Evolutionary conservation across 495 filamentous ascomycete genomes (phyloP).

Genomic region (Chaetomidium leptoderma): DNA sequence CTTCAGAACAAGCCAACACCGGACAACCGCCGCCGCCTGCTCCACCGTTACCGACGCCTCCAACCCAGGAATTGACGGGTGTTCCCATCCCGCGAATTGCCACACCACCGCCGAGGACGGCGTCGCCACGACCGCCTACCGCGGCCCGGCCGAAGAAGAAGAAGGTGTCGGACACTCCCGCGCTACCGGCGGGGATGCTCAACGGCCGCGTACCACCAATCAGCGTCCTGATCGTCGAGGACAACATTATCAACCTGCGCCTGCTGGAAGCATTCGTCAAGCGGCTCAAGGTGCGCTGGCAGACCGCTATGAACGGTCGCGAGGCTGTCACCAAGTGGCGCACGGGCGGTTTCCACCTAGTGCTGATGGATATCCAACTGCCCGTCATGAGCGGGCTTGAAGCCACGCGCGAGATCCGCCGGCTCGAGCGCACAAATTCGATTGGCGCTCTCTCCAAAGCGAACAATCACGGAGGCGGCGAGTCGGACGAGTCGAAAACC

Average conservation of each 20-base stretch:
- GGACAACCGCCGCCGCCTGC: slow-evolving; percentile 35
- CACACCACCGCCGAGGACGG: slow-evolving; percentile 56
- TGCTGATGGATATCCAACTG: slow-evolving; percentile 97
- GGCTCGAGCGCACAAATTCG: slow-evolving; percentile 81
- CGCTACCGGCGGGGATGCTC: slow-evolving; percentile 61
- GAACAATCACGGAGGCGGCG: slow-evolving; percentile 27
- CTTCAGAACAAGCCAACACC: slow-evolving; percentile 41
- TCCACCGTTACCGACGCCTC: slow-evolving; percentile 57
- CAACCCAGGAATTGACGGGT: slow-evolving; percentile 38
- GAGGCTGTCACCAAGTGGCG: slow-evolving; percentile 93
- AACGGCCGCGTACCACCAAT: slow-evolving; percentile 89
- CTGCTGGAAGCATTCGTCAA: slow-evolving; percentile 96
- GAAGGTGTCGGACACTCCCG: slow-evolving; percentile 47
- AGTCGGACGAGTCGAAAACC: slow-evolving; percentile 21
- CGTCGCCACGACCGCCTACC: slow-evolving; percentile 52
- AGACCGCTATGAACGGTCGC: slow-evolving; percentile 88
- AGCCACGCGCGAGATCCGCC: slow-evolving; percentile 92
- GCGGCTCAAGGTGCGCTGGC: slow-evolving; percentile 94
- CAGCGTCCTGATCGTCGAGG: slow-evolving; percentile 95
- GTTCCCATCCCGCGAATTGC: slow-evolving; percentile 31
- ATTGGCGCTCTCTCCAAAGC: slow-evolving; percentile 75
- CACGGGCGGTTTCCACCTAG: slow-evolving; percentile 90
- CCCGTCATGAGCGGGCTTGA: slow-evolving; percentile 96
- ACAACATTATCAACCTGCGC: slow-evolving; percentile 94
- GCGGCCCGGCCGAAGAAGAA: slow-evolving; percentile 50